A percentile compares a stretch with the other conserved stretches of the same genome.
Conservation (phyloP, 1,139 yeast genomes). For the Geotrichum aggregatum region DNA sequence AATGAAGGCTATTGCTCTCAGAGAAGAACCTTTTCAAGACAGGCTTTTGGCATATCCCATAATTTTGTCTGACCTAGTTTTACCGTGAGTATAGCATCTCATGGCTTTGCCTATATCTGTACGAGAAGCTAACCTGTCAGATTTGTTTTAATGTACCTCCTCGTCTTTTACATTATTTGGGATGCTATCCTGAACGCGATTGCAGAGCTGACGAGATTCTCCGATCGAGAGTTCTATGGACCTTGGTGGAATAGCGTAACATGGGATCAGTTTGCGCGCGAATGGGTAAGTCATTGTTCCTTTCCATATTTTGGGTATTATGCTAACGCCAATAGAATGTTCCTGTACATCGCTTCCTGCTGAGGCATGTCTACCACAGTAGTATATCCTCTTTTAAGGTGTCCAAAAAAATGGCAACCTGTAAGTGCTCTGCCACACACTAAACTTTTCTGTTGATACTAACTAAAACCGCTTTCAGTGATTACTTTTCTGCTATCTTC, state of each 20-base stretch:
- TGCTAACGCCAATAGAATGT: slow-evolving; percentile 44
- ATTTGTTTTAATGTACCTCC: slow-evolving; percentile 56
- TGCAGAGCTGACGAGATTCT: slow-evolving; percentile 81
- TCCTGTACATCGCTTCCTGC: slow-evolving; percentile 87
- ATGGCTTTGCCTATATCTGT: slow-evolving; percentile 12
- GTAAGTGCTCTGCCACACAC: slow-evolving; percentile 15
- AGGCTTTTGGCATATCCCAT: slow-evolving; percentile 54
- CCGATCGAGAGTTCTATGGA: slow-evolving; percentile 88
- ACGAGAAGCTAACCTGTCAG: neutral
- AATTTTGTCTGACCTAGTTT: slow-evolving; percentile 68
- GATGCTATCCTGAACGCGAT: slow-evolving; percentile 83
- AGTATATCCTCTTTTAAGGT: slow-evolving; percentile 72
- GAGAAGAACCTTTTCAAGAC: slow-evolving; percentile 46
- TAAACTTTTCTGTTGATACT: neutral
- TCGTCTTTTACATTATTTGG: slow-evolving; percentile 89
- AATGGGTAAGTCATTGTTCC: slow-evolving; percentile 51
- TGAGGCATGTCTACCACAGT: slow-evolving; percentile 92
- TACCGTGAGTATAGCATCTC: slow-evolving; percentile 51
- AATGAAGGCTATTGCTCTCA: slow-evolving; percentile 51
- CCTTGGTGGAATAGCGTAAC: slow-evolving; percentile 97
- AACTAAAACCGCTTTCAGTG: slow-evolving; percentile 32
- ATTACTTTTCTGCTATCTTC: slow-evolving; percentile 80
- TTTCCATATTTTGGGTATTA: neutral
- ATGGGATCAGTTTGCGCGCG: slow-evolving; percentile 90
- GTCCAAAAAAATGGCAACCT: slow-evolving; percentile 62